phyloP scores from a whole-genome alignment of 139 green algal genomes.

The Nannochloris sp. region DNA sequence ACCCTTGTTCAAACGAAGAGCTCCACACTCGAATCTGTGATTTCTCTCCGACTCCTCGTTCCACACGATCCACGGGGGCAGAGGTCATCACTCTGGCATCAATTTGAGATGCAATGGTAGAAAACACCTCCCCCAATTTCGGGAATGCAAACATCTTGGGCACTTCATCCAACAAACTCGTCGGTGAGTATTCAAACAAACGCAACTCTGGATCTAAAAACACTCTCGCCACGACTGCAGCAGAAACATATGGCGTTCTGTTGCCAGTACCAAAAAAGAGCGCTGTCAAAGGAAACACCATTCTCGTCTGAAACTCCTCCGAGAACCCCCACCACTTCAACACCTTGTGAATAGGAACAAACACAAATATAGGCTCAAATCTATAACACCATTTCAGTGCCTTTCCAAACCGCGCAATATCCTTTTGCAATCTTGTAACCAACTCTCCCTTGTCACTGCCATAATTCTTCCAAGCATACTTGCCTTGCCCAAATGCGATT shows the following conservation, averaged over 20 bases:
- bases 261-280: conserved; percentile 72
- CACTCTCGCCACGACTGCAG: conserved; percentile 53
- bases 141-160: conserved; percentile 66
- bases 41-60: neutral
- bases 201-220: conserved; percentile 57
- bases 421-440: conserved; percentile 25
- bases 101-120: neutral
- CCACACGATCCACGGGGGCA: conserved; percentile 6
- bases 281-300: conserved; percentile 59
- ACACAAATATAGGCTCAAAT: conserved; percentile 50
- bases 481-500: conserved; percentile 52
- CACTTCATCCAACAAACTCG: conserved; percentile 43
- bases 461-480: conserved; percentile 57
- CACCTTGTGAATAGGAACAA: conserved; percentile 49
- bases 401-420: conserved; percentile 50
- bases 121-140: conserved; percentile 20
- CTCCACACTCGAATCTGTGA: neutral
- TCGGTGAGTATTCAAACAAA: conserved; percentile 35
- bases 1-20: neutral
- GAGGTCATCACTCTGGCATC: neutral
- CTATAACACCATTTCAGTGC: conserved; percentile 40
- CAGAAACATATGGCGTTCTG: conserved; percentile 48
- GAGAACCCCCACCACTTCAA: conserved; percentile 41
- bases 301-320: conserved; percentile 45
- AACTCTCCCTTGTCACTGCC: conserved; percentile 22